phyloP scores from a whole-genome alignment of 2,329 filamentous ascomycete species.

The Cercospora canescens region DNA sequence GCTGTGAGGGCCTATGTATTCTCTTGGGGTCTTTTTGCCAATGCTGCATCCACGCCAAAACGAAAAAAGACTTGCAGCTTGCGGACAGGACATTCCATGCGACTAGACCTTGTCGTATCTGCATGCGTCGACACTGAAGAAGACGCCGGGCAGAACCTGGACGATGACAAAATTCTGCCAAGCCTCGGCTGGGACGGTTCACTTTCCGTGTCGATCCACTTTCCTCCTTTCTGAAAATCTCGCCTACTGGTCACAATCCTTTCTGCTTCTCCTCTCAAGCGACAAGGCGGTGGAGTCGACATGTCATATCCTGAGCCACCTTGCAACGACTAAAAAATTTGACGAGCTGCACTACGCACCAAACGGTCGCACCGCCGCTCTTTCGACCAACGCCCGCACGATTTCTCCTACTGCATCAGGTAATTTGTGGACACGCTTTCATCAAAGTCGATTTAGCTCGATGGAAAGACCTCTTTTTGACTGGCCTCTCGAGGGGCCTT shows the following conservation, averaged over 20 bases:
- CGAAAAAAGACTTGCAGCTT: neutral
- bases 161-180: neutral
- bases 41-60: neutral
- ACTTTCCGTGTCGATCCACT: neutral
- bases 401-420: constrained; percentile 3
- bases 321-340: neutral
- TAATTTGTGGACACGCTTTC: constrained; percentile 2
- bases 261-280: neutral
- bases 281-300: neutral
- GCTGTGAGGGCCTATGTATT: neutral
- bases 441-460: neutral
- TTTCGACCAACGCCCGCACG: neutral
- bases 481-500: neutral
- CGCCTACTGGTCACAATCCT: neutral
- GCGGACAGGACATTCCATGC: neutral
- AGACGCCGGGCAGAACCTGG: neutral
- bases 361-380: neutral
- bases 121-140: neutral
- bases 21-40: neutral
- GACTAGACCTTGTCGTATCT: neutral
- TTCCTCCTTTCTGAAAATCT: neutral
- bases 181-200: neutral
- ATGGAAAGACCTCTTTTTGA: neutral
- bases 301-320: neutral
- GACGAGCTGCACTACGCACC: neutral